A percentile compares a stretch with the other conserved stretches of the same genome.
Evolutionary conservation across 2,329 filamentous ascomycete genomes (phyloP).

Genomic region (Hymenoscyphus linearis): DNA sequence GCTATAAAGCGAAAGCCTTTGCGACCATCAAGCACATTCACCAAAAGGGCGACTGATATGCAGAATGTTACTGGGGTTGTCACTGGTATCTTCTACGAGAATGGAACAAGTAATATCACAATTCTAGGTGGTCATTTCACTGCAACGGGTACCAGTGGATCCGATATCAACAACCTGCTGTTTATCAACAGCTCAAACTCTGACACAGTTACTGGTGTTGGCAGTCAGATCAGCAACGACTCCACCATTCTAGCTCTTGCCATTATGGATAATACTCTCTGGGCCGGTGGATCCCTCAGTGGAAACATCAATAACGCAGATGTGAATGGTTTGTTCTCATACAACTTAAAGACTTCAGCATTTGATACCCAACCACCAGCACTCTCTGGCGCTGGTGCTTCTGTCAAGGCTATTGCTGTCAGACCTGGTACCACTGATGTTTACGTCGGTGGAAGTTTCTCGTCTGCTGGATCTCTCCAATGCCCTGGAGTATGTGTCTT

Average conservation of each 20-base stretch:
- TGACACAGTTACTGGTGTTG: slow-evolving; percentile 64
- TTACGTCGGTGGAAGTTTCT: slow-evolving; percentile 82
- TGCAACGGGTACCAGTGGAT: slow-evolving; percentile 62
- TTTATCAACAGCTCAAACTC: slow-evolving; percentile 73
- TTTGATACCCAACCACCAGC: slow-evolving; percentile 71
- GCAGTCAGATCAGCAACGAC: slow-evolving; percentile 57
- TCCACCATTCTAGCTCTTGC: slow-evolving; percentile 73
- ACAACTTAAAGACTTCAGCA: slow-evolving; percentile 62
- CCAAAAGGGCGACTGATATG: slow-evolving; percentile 41
- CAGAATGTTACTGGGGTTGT: slow-evolving; percentile 61
- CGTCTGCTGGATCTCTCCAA: slow-evolving; percentile 73
- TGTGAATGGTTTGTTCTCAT: slow-evolving; percentile 72
- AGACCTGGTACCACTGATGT: slow-evolving; percentile 67
- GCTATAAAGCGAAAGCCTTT: slow-evolving; percentile 42
- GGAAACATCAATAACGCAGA: slow-evolving; percentile 59
- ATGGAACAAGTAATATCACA: slow-evolving; percentile 68
- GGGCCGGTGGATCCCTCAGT: slow-evolving; percentile 74
- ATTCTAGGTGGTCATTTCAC: slow-evolving; percentile 84
- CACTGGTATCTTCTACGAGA: slow-evolving; percentile 71
- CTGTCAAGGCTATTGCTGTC: slow-evolving; percentile 71
- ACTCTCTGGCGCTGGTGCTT: slow-evolving; percentile 62
- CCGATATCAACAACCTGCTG: slow-evolving; percentile 70
- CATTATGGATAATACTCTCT: slow-evolving; percentile 62
- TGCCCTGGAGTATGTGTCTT: slow-evolving; percentile 82
- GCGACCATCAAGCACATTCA: slow-evolving; percentile 35